phyloP scores from a whole-genome alignment of 1,284 basidiomycete genomes.

The Boletellus deceptivus region DNA sequence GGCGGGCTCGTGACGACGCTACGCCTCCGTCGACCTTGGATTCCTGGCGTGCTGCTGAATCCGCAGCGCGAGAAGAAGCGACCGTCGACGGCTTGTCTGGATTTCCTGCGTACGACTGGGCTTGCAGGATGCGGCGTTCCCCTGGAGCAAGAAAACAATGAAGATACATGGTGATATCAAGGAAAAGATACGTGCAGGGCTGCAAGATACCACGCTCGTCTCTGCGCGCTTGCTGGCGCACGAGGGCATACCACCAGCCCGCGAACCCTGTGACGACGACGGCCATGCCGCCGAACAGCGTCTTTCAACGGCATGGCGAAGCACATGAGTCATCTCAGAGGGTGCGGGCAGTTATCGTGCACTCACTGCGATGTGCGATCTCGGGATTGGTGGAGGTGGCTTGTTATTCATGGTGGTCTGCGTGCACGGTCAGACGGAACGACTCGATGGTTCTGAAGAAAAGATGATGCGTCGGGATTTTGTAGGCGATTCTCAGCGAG shows the following conservation, averaged over 20 bases:
- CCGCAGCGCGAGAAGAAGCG: neutral
- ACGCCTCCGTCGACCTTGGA: neutral
- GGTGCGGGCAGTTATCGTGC: neutral
- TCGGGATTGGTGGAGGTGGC: conserved; percentile 6
- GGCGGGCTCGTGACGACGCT: neutral
- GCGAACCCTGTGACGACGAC: conserved; percentile 17
- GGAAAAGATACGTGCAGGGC: conserved; percentile 14
- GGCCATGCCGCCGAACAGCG: conserved; percentile 21
- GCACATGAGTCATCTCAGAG: neutral
- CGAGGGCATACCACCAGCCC: conserved; percentile 20
- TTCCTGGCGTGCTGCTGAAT: neutral
- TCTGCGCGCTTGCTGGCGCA: conserved; percentile 11
- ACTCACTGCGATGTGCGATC: conserved; percentile 10
- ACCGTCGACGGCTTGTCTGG: conserved; percentile 9
- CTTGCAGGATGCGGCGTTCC: conserved; percentile 26
- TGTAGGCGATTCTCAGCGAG: no score
- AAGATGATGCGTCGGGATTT: no score
- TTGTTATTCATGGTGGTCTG: conserved; percentile 12
- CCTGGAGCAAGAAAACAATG: no score
- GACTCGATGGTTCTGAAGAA: no score
- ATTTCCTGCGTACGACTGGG: conserved; percentile 17
- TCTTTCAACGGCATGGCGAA: conserved; percentile 10
- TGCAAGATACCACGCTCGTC: conserved; percentile 14
- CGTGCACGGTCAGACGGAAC: neutral
- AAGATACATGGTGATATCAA: neutral